Conservation (phyloP, 2,329 filamentous ascomycete genomes). For the Mariannaea sp. region DNA sequence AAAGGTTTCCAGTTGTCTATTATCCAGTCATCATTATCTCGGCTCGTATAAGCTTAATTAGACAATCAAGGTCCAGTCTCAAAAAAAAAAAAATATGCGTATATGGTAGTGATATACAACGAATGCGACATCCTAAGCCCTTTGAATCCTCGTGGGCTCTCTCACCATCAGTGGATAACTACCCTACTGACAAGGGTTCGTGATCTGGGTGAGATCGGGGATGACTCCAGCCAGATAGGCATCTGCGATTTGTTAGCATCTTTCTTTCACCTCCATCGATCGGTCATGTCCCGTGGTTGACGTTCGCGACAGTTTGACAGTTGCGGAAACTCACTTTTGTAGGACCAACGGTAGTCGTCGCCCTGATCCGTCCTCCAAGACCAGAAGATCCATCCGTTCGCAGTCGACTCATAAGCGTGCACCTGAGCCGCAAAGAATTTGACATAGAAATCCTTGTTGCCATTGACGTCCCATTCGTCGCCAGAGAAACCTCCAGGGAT, state of each 20-base stretch:
- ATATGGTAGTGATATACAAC: no score
- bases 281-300: no score
- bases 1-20: no score
- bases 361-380: slow-evolving; percentile 34
- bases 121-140: no score
- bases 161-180: no score
- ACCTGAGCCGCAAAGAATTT: slow-evolving; percentile 37
- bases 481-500: no score
- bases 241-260: slow-evolving; percentile 21
- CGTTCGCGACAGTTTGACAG: neutral
- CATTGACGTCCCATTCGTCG: no score
- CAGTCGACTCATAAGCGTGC: slow-evolving; percentile 29
- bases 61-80: no score
- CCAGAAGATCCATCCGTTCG: slow-evolving; percentile 36
- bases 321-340: slow-evolving; percentile 25
- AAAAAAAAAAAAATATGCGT: no score
- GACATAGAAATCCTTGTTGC: slow-evolving; percentile 34
- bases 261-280: neutral
- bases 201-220: slow-evolving; percentile 25
- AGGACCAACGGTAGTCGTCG: slow-evolving; percentile 36
- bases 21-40: no score
- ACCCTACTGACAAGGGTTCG: slow-evolving; percentile 24
- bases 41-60: no score
- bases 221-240: slow-evolving; percentile 31
- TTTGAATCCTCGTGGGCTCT: no score